Conservation (phyloP, 805 yeast species). For the Sungouiella blattae region DNA sequence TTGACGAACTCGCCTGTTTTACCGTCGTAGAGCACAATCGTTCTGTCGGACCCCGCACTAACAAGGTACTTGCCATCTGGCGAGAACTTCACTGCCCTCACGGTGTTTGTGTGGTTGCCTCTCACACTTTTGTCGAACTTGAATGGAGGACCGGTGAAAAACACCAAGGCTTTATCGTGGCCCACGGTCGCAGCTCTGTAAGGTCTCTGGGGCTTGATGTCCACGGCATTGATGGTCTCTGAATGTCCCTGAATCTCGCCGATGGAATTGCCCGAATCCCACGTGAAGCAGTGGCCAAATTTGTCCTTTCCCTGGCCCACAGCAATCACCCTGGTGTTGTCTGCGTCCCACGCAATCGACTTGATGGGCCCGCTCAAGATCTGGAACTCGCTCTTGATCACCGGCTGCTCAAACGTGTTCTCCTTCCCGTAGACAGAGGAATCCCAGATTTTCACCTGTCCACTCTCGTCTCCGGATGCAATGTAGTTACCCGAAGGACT, state of each 20-base stretch:
- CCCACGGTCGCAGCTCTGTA: conserved; percentile 90
- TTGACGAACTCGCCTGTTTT: conserved; percentile 72
- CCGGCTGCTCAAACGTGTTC: conserved; percentile 41
- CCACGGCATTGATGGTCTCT: conserved; percentile 76
- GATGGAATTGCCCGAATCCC: conserved; percentile 94
- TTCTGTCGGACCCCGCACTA: conserved; percentile 83
- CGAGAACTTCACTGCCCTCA: conserved; percentile 77
- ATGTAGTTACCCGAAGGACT: conserved; percentile 87
- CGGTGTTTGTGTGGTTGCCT: conserved; percentile 71
- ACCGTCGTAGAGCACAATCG: conserved; percentile 78
- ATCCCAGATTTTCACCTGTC: conserved; percentile 89
- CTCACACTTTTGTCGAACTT: conserved; percentile 72
- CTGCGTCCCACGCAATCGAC: conserved; percentile 91
- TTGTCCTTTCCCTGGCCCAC: conserved; percentile 93
- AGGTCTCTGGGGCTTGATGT: conserved; percentile 83
- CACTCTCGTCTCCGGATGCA: conserved; percentile 91
- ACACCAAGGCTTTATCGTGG: conserved; percentile 83
- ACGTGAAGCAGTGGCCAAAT: conserved; percentile 88
- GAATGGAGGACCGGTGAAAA: conserved; percentile 91
- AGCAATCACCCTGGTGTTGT: conserved; percentile 78
- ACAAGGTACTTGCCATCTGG: conserved; percentile 74
- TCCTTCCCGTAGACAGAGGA: conserved; percentile 35
- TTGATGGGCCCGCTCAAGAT: conserved; percentile 77
- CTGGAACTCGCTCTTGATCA: conserved; percentile 75
- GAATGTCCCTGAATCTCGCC: conserved; percentile 96